Percentiles rank a stretch among this genome's conserved stretches.
Evolutionary conservation across 78 protist genomes (phyloP).

Genomic region (Dictyostelium purpureum): DNA sequence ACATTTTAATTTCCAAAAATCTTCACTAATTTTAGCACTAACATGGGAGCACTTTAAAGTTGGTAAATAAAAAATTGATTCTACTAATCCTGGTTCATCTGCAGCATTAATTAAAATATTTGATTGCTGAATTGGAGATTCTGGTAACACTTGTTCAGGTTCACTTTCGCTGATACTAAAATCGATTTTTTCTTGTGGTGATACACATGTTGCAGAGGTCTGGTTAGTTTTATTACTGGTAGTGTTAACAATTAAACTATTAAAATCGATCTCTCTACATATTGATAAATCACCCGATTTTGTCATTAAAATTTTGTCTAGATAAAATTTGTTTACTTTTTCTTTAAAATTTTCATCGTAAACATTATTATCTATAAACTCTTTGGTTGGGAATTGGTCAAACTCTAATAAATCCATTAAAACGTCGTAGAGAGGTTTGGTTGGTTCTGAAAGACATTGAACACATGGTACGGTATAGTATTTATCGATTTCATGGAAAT

Average conservation of each 20-base stretch:
- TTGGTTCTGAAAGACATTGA: slow-evolving; percentile 15
- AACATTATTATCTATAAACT: background rate
- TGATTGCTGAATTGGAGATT: too few relatives aligned
- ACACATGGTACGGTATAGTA: slow-evolving; percentile 14
- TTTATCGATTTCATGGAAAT: background rate
- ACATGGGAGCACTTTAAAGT: slow-evolving; percentile 15
- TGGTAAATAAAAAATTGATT: too few relatives aligned
- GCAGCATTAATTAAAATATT: too few relatives aligned
- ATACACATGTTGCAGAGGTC: background rate
- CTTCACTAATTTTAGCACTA: background rate
- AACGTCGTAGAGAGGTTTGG: background rate
- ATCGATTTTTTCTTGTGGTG: background rate
- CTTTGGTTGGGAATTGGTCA: background rate
- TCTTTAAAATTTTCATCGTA: background rate
- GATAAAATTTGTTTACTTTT: background rate
- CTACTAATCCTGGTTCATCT: too few relatives aligned
- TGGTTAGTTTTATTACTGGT: too few relatives aligned
- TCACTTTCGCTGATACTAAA: too few relatives aligned
- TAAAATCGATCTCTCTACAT: slow-evolving; percentile 17
- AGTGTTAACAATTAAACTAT: too few relatives aligned
- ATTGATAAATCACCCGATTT: background rate
- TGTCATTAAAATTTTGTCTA: background rate
- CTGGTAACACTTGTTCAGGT: too few relatives aligned
- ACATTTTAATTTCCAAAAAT: slow-evolving; percentile 33
- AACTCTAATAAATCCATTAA: slow-evolving; percentile 21